phyloP scores from a whole-genome alignment of 768 basidiomycete genomes.

The Hygrophoropsis aurantiaca region DNA sequence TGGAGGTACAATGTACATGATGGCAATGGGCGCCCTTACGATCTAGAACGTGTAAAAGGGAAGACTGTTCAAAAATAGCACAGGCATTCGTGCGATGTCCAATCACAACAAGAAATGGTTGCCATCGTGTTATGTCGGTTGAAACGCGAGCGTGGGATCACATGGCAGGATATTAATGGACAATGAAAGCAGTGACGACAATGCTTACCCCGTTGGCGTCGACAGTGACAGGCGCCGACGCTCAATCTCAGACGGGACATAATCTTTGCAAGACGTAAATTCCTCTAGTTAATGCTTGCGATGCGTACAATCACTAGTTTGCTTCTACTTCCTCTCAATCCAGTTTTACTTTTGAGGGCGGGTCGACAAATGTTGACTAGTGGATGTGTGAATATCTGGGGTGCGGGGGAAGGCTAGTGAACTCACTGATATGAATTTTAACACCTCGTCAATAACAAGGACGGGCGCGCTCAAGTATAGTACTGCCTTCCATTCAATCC shows the following conservation, averaged over 20 bases:
- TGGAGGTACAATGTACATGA: neutral
- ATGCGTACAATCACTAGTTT: neutral
- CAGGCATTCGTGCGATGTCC: neutral
- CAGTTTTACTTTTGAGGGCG: constrained; percentile 51
- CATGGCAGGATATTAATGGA: too few relatives aligned
- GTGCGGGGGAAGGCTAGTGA: constrained; percentile 6
- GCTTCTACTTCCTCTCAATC: constrained; percentile 26
- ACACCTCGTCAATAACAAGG: constrained; percentile 81
- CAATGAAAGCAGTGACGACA: too few relatives aligned
- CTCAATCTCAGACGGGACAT: too few relatives aligned
- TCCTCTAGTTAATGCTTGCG: too few relatives aligned
- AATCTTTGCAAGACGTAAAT: too few relatives aligned
- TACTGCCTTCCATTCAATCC: constrained; percentile 94
- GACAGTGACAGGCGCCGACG: too few relatives aligned
- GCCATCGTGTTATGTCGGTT: too few relatives aligned
- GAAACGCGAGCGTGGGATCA: too few relatives aligned
- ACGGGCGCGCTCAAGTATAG: constrained; percentile 86
- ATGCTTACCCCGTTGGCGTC: too few relatives aligned
- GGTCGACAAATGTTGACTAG: constrained; percentile 58
- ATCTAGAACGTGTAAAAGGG: neutral
- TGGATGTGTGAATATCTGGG: neutral
- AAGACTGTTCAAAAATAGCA: neutral
- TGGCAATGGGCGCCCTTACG: neutral
- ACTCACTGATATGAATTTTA: constrained; percentile 81
- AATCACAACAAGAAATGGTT: neutral